Percentiles rank a stretch among this genome's conserved stretches.
phyloP scores from a whole-genome alignment of 2,329 filamentous ascomycete species.

The Polytolypa hystricis region DNA sequence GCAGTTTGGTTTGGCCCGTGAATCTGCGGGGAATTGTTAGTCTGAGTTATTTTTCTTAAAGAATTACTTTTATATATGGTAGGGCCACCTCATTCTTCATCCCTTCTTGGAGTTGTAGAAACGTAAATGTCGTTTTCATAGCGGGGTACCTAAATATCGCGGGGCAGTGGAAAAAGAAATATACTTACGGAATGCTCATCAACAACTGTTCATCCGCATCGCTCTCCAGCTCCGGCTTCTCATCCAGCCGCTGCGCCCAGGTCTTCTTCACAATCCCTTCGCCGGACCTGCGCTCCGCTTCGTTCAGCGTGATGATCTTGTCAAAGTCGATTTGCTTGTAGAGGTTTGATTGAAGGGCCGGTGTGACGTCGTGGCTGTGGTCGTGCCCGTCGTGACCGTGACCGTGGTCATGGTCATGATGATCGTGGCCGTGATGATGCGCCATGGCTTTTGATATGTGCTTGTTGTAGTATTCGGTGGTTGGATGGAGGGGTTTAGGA shows the following conservation, averaged over 20 bases:
- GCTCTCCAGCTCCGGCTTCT: slow-evolving; percentile 66
- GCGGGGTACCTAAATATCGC: neutral
- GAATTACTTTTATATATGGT: neutral
- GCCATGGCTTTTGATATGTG: slow-evolving; percentile 20
- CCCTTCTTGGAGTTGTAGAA: slow-evolving; percentile 10
- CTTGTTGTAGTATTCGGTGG: neutral
- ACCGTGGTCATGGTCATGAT: slow-evolving; percentile 35
- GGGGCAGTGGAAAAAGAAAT: neutral
- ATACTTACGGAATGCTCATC: slow-evolving; percentile 72
- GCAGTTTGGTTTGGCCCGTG: slow-evolving; percentile 84
- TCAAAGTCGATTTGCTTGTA: slow-evolving; percentile 90
- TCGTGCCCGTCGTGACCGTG: slow-evolving; percentile 58
- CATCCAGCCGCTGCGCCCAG: slow-evolving; percentile 67
- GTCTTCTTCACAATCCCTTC: slow-evolving; percentile 75
- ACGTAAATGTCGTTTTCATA: slow-evolving; percentile 10
- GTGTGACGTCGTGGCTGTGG: slow-evolving; percentile 84
- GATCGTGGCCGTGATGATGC: slow-evolving; percentile 28
- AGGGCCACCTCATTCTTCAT: too few species aligned
- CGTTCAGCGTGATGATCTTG: slow-evolving; percentile 74
- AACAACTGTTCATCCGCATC: slow-evolving; percentile 90
- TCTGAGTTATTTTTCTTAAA: slow-evolving; percentile 3
- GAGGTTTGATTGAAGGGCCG: slow-evolving; percentile 78
- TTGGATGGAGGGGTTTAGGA: neutral
- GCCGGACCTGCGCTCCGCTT: slow-evolving; percentile 57
- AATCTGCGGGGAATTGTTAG: slow-evolving; percentile 49